These are phyloP conservation scores for Cercospora sp. DNA, from an alignment of 2,329 filamentous ascomycete species.

Conservation along the genomic window DNA sequence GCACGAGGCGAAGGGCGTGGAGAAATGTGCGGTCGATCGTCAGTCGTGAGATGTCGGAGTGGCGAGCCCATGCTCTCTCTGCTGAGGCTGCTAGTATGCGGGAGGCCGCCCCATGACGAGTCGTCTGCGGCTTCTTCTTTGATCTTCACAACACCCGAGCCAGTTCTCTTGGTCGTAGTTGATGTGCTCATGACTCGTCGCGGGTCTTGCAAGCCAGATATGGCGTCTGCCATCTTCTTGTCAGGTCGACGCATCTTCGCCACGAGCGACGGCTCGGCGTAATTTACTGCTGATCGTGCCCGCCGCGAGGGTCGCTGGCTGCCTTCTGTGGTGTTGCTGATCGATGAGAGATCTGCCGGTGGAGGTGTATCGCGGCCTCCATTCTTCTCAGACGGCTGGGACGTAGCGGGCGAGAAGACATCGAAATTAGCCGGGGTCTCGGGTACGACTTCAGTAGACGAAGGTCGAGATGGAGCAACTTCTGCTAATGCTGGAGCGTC, in stretches of 20 bases:
- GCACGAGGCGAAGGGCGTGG: slow-evolving; percentile 9
- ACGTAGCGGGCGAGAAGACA: slow-evolving; percentile 48
- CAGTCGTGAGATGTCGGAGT: slow-evolving; percentile 12
- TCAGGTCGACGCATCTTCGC: slow-evolving; percentile 53
- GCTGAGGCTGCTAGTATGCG: slow-evolving; percentile 3
- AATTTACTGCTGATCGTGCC: slow-evolving; percentile 50
- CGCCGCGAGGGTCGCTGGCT: slow-evolving; percentile 46
- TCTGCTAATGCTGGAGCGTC: slow-evolving; percentile 25
- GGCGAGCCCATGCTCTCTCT: slow-evolving; percentile 19
- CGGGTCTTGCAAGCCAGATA: slow-evolving; percentile 38
- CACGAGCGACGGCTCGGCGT: slow-evolving; percentile 51
- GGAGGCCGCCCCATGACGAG: slow-evolving; percentile 18
- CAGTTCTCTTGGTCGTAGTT: slow-evolving; percentile 11
- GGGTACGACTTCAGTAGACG: slow-evolving; percentile 19
- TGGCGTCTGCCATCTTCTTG: slow-evolving; percentile 50
- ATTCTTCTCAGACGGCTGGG: slow-evolving; percentile 40
- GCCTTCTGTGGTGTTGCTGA: slow-evolving; percentile 37
- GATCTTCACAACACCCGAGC: slow-evolving; percentile 25
- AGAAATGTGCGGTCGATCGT: slow-evolving; percentile 11
- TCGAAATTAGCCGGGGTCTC: slow-evolving; percentile 37
- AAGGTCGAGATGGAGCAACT: slow-evolving; percentile 23
- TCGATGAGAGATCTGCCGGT: slow-evolving; percentile 41
- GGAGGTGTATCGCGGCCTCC: slow-evolving; percentile 44
- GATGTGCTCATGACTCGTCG: slow-evolving; percentile 32
- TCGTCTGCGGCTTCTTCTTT: slow-evolving; percentile 36